phyloP scores from a whole-genome alignment of 176 grass and related monocot genomes.

The Cymbopogon citratus region DNA sequence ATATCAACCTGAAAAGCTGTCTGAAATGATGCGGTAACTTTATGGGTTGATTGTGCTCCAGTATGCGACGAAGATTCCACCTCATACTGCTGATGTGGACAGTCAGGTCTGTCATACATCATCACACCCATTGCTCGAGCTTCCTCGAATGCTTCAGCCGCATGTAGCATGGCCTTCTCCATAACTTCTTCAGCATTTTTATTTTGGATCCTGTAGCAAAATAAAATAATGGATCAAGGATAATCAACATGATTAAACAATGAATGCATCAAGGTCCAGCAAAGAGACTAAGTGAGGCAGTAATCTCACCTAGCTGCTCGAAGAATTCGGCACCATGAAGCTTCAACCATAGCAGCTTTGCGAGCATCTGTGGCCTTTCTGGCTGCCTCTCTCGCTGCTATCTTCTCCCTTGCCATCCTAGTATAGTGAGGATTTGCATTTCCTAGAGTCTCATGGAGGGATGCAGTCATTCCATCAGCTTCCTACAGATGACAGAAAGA shows the following conservation, averaged over 20 bases:
- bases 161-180: conserved; percentile 55
- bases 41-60: conserved; percentile 64
- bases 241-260: not conserved
- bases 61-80: conserved; percentile 48
- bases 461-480: conserved; percentile 67
- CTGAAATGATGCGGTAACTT: conserved; percentile 79
- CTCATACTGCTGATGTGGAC: conserved; percentile 48
- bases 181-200: conserved; percentile 51
- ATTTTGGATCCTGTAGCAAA: conserved; percentile 54
- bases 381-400: conserved; percentile 80
- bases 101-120: conserved; percentile 93
- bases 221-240: not conserved
- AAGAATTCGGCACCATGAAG: conserved; percentile 93
- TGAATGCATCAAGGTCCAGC: not conserved
- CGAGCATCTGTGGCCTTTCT: conserved; percentile 75
- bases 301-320: conserved; percentile 74
- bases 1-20: conserved; percentile 91
- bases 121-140: conserved; percentile 80
- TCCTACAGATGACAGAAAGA: conserved; percentile 50
- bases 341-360: conserved; percentile 91
- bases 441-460: conserved; percentile 69
- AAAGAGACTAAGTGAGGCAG: not conserved
- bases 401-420: conserved; percentile 86
- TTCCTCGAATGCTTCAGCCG: conserved; percentile 75
- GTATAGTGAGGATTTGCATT: conserved; percentile 89